A percentile compares a stretch with the other conserved stretches of the same genome.
Conservation (phyloP, 1,139 yeast genomes). For the Yamadazyma triangularis region DNA sequence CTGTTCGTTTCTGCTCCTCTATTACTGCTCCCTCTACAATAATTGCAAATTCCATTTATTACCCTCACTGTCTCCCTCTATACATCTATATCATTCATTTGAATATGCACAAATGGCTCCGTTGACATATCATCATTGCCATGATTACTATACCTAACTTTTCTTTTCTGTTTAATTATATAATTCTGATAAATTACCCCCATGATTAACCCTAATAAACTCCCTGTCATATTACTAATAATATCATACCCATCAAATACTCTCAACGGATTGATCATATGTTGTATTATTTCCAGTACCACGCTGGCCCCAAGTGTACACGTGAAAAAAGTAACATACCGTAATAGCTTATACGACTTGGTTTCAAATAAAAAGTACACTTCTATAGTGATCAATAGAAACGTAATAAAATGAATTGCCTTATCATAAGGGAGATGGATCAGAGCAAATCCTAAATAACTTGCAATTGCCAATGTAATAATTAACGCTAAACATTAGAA, state of each 20-base stretch:
- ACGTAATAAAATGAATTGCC: constrained; percentile 45
- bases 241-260: constrained; percentile 50
- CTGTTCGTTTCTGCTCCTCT: no score
- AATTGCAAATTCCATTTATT: no score
- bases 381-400: constrained; percentile 45
- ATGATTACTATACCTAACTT: no score
- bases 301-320: constrained; percentile 46
- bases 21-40: no score
- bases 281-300: constrained; percentile 50
- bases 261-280: constrained; percentile 39
- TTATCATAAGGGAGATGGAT: constrained; percentile 49
- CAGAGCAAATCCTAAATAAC: constrained; percentile 51
- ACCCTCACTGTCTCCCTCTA: no score
- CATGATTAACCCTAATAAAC: constrained; percentile 21
- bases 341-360: constrained; percentile 31
- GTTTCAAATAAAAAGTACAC: constrained; percentile 54
- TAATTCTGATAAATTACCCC: constrained; percentile 10
- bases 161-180: background rate
- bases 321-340: constrained; percentile 36
- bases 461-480: constrained; percentile 25
- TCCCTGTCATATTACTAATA: constrained; percentile 35
- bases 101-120: no score
- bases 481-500: constrained; percentile 27
- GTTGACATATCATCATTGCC: no score
- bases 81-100: background rate